phyloP scores from a whole-genome alignment of 495 filamentous ascomycete genomes.

The Tirmania nivea region DNA sequence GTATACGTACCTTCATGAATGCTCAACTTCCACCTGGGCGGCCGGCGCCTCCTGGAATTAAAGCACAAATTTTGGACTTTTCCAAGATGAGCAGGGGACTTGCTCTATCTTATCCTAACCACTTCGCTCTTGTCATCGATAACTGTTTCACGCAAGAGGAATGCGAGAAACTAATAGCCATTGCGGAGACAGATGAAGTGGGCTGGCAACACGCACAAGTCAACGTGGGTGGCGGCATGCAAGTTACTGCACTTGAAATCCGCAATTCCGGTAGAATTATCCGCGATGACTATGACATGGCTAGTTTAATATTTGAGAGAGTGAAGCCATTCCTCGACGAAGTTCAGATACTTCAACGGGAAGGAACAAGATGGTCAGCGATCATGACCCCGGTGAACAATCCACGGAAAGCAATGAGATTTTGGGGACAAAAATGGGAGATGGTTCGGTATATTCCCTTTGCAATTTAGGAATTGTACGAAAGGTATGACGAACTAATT shows the following conservation, averaged over 20 bases:
- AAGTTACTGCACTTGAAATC: slow-evolving; percentile 4
- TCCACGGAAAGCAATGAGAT: too few species aligned
- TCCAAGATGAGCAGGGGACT: slow-evolving; percentile 7
- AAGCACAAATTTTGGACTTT: too few species aligned
- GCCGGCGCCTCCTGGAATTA: too few species aligned
- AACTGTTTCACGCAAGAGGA: slow-evolving; percentile 30
- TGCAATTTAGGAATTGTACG: too few species aligned
- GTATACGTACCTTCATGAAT: too few species aligned
- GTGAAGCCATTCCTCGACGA: slow-evolving; percentile 30
- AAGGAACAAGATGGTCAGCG: too few species aligned
- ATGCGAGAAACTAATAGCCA: slow-evolving; percentile 28
- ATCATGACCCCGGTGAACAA: too few species aligned
- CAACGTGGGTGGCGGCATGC: slow-evolving; percentile 7
- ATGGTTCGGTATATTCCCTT: too few species aligned
- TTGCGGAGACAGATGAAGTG: slow-evolving; percentile 20
- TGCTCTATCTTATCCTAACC: slow-evolving; percentile 15
- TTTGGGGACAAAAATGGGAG: too few species aligned
- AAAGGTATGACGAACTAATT: too few species aligned
- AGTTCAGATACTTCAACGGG: background rate
- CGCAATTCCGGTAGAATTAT: slow-evolving; percentile 40
- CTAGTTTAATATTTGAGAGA: slow-evolving; percentile 29
- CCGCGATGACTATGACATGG: slow-evolving; percentile 31
- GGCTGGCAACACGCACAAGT: slow-evolving; percentile 17
- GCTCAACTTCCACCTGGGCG: too few species aligned
- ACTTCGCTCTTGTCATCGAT: slow-evolving; percentile 33